Percentiles rank a stretch among this genome's conserved stretches.
phyloP scores from a whole-genome alignment of 2,329 filamentous ascomycete genomes.

The Pyrenochaeta sp. region DNA sequence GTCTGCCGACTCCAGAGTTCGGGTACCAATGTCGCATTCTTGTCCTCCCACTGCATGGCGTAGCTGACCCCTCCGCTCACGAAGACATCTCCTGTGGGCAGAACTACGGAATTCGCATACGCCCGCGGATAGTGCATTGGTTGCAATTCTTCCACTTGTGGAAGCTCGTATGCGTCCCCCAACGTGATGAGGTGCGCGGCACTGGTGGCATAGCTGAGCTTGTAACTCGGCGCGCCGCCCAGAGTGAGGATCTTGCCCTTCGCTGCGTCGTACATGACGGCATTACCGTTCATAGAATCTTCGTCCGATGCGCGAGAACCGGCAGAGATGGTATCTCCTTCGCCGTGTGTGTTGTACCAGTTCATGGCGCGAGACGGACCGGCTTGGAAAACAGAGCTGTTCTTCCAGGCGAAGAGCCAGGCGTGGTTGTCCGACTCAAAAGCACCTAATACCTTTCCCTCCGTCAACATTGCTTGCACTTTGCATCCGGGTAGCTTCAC shows the following conservation, averaged over 20 bases:
- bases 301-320: neutral
- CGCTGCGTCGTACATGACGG: neutral
- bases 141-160: neutral
- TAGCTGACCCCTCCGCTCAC: neutral
- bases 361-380: conserved; percentile 61
- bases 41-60: neutral
- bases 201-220: neutral
- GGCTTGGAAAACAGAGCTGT: conserved; percentile 59
- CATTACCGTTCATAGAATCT: neutral
- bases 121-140: neutral
- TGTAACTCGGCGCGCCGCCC: neutral
- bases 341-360: conserved; percentile 29
- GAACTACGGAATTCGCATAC: neutral
- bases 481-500: neutral
- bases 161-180: neutral
- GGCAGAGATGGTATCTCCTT: neutral
- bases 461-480: neutral
- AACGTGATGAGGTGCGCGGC: neutral
- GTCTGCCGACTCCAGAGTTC: neutral
- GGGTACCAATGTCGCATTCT: neutral
- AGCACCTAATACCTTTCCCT: neutral
- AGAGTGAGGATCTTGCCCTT: conserved; percentile 1
- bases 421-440: conserved; percentile 42
- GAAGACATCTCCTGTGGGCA: neutral
- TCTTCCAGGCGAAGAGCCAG: conserved; percentile 59